These are phyloP conservation scores for Ottelia alismoides DNA, from an alignment of 106 monocot genomes.

Conservation along the genomic window DNA sequence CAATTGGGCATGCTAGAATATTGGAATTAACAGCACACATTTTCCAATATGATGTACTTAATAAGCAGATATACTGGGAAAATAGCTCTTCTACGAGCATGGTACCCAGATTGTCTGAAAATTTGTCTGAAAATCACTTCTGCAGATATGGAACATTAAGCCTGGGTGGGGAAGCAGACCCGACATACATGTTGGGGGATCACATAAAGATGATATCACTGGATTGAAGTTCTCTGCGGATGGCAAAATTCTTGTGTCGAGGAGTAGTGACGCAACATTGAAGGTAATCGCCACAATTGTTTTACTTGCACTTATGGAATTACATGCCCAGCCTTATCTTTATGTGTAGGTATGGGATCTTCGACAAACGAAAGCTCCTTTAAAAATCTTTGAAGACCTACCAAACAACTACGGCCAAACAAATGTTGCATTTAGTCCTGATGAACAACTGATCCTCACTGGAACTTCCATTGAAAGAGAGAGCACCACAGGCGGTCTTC, in stretches of 20 bases:
- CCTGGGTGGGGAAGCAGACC: slow-evolving; percentile 99
- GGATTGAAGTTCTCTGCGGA: slow-evolving; percentile 78
- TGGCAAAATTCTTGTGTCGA: slow-evolving; percentile 75
- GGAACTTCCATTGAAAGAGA: slow-evolving; percentile 93
- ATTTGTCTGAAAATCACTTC: too few relatives aligned
- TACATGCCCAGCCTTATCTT: neutral
- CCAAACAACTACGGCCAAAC: slow-evolving; percentile 93
- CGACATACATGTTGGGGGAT: slow-evolving; percentile 69
- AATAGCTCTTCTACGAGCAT: too few relatives aligned
- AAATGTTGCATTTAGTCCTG: slow-evolving; percentile 91
- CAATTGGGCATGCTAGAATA: too few relatives aligned
- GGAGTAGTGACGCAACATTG: slow-evolving; percentile 85
- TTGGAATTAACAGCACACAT: too few relatives aligned
- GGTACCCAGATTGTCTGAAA: too few relatives aligned
- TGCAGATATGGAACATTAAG: slow-evolving; percentile 85
- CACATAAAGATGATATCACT: slow-evolving; percentile 87
- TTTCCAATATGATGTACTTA: too few relatives aligned
- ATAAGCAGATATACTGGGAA: too few relatives aligned
- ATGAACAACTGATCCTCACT: slow-evolving; percentile 80
- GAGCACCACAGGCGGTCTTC: slow-evolving; percentile 46
- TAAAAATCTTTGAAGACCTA: slow-evolving; percentile 73
- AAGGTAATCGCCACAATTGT: slow-evolving; percentile 31
- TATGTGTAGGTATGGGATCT: slow-evolving; percentile 97
- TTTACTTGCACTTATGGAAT: too few relatives aligned
- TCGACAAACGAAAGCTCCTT: slow-evolving; percentile 56